These are phyloP conservation scores for Hyphodiscus sp. DNA, from an alignment of 2,329 filamentous ascomycete species.

Conservation along the genomic window DNA sequence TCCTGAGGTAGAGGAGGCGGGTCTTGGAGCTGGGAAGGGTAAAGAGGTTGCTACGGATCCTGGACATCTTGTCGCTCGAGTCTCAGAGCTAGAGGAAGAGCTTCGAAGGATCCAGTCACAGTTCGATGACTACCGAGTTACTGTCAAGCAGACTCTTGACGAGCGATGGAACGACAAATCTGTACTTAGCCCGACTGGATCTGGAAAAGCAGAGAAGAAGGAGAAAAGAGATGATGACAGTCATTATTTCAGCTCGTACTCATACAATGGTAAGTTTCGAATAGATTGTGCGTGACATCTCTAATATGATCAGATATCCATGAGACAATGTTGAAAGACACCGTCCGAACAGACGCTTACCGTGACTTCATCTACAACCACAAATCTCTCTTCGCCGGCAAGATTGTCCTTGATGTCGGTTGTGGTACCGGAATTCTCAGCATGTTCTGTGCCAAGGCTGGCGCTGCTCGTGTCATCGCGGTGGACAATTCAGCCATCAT, in stretches of 20 bases:
- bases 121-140: constrained; percentile 34
- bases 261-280: constrained; percentile 50
- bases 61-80: constrained; percentile 25
- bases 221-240: constrained; percentile 46
- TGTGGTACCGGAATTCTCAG: constrained; percentile 83
- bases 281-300: constrained; percentile 6
- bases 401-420: constrained; percentile 84
- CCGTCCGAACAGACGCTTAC: constrained; percentile 82
- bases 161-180: constrained; percentile 33
- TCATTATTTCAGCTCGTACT: constrained; percentile 59
- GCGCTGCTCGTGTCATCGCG: constrained; percentile 78
- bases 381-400: constrained; percentile 78
- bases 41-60: constrained; percentile 15
- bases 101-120: constrained; percentile 33
- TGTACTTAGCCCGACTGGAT: constrained; percentile 35
- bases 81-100: constrained; percentile 34
- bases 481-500: constrained; percentile 93
- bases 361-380: constrained; percentile 92
- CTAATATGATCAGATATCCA: constrained; percentile 63
- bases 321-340: constrained; percentile 91
- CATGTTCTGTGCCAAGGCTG: constrained; percentile 91
- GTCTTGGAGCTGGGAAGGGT: constrained; percentile 23
- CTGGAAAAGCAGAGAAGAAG: constrained; percentile 41
- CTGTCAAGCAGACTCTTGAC: constrained; percentile 35
- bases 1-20: constrained; percentile 36